phyloP scores from a whole-genome alignment of 768 basidiomycete species.

The Leccinum rimulosum region DNA sequence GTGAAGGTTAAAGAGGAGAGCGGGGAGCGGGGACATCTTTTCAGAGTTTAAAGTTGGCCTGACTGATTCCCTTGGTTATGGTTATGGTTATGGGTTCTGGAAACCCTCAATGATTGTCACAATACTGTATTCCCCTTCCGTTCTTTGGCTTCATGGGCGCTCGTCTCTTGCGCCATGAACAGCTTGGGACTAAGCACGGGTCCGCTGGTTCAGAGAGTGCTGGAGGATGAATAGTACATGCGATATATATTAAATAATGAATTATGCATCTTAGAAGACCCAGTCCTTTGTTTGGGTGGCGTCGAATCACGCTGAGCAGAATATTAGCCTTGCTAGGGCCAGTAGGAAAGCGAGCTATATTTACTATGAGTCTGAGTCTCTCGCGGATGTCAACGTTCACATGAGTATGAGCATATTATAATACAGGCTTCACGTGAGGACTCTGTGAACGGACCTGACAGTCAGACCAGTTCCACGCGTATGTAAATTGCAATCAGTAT shows the following conservation, averaged over 20 bases:
- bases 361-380: neutral
- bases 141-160: neutral
- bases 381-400: neutral
- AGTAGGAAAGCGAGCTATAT: neutral
- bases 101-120: neutral
- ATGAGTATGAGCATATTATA: neutral
- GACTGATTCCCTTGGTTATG: neutral
- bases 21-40: neutral
- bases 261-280: neutral
- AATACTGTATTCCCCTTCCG: neutral
- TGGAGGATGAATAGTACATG: neutral
- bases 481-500: neutral
- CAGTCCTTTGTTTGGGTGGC: neutral
- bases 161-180: neutral
- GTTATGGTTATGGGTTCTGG: neutral
- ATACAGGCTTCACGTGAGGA: neutral
- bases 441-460: neutral
- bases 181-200: neutral
- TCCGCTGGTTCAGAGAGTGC: neutral
- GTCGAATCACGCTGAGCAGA: neutral
- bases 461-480: neutral
- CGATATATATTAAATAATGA: neutral
- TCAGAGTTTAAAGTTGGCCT: neutral
- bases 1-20: constrained; percentile 1
- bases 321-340: neutral